Conservation (phyloP, 73 alveolate species). For the Blepharisma japonicum region DNA sequence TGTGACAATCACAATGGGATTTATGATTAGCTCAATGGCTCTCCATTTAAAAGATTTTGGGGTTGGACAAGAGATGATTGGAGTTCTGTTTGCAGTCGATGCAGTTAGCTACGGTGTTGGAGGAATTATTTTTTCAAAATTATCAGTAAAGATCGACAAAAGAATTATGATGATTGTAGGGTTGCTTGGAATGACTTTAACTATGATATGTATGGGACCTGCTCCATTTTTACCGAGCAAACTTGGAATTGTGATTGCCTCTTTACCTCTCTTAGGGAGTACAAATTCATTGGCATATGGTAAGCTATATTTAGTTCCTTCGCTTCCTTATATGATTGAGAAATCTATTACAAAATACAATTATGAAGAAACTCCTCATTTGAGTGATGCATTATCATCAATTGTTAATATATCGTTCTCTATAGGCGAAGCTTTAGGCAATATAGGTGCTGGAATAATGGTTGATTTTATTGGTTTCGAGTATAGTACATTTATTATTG, state of each 20-base stretch:
- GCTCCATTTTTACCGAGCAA: background rate
- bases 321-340: background rate
- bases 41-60: background rate
- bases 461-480: no score
- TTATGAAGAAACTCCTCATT: background rate
- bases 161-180: background rate
- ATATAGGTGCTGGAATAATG: no score
- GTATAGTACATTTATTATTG: no score
- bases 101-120: background rate
- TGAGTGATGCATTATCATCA: background rate
- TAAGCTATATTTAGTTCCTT: background rate
- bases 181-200: background rate
- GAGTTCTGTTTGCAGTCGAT: background rate
- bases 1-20: background rate
- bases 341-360: background rate
- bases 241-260: background rate
- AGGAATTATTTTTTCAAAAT: background rate
- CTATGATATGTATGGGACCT: background rate
- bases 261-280: background rate
- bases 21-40: background rate
- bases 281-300: background rate
- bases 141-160: background rate
- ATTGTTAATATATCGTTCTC: background rate
- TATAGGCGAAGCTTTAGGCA: background rate
- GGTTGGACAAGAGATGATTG: background rate